Evolutionary conservation across 2,329 filamentous ascomycete genomes (phyloP), one percentile per base, ranked within the genome.

Genomic region (Penicillium sp.): DNA sequence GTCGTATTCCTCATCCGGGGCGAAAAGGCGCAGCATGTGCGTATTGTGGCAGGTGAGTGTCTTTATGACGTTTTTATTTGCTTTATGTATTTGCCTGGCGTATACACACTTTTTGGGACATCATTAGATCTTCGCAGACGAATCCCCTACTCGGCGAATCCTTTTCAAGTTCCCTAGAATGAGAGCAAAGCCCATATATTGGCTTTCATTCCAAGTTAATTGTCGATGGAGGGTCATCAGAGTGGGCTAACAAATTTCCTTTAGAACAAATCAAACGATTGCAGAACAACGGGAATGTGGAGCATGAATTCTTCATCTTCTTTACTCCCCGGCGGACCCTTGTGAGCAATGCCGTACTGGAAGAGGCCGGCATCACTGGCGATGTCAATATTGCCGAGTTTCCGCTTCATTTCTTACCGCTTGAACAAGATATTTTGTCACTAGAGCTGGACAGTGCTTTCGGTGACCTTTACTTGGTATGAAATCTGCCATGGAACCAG

Each of bases 251-350:
- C 82, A 83, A 13, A 59, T 54, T 37, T 58, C 54, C 4, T 68
- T 51, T 71, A 97, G 93, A 90, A 66, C 92, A 98, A 79, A 92
- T 98, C 67, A 93, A 93, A 74, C 88, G 90, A 59, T 82, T 98
- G 57, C 91, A 93, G 68, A 89, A 89, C 69, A 91, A 95, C 74
- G 93, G 90, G 71, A 89, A 91, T 69, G 90, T 88, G 47, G 90
- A 92, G 65, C 95, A 99, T 83, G 93, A 99, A 68, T 96, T 98
- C 72, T 93, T 93, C 61, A 89, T 99, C 66, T 93, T 97, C 72
- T 98, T 95, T 90, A 90, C 96, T 43, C 93, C 96, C 6, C 87
- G 95, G 56, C 89, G 95, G 60, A 98, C 95, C 4, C 81, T 96
- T 54, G 89, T 98, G 54, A 95, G 91, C 65, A 92, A 98, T 73